Evolutionary conservation across 345 rosid species (phyloP).

Genomic region (Euclidium syriacum): DNA sequence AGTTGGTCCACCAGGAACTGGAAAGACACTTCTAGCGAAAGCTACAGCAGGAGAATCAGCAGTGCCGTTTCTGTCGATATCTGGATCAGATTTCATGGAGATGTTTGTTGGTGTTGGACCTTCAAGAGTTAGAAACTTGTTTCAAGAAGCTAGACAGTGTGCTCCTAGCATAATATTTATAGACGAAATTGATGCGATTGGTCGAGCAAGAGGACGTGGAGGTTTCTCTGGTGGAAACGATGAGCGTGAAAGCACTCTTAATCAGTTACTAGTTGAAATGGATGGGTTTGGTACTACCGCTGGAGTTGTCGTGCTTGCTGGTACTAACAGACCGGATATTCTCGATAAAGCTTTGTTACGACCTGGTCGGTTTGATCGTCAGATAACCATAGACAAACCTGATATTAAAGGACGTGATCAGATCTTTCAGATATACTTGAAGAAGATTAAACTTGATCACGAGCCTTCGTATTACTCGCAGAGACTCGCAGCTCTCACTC

Average conservation of each 20-base stretch:
- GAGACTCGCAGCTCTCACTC: constrained; percentile 89
- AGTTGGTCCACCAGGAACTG: constrained; percentile 97
- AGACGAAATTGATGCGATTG: constrained; percentile 97
- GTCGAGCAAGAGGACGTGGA: constrained; percentile 96
- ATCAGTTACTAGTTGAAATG: constrained; percentile 93
- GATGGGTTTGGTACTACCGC: constrained; percentile 96
- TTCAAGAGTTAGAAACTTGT: constrained; percentile 92
- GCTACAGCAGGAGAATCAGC: constrained; percentile 97
- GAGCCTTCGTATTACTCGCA: constrained; percentile 75
- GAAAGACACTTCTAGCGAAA: constrained; percentile 95
- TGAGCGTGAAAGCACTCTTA: constrained; percentile 97
- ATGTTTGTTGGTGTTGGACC: constrained; percentile 99
- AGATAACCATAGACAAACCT: constrained; percentile 79
- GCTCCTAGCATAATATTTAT: constrained; percentile 93
- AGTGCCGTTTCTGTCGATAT: constrained; percentile 87
- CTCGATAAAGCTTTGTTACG: constrained; percentile 84
- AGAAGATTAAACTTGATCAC: constrained; percentile 78
- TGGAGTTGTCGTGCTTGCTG: constrained; percentile 94
- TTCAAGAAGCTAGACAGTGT: constrained; percentile 93
- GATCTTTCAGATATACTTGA: constrained; percentile 78
- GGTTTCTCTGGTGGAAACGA: constrained; percentile 78
- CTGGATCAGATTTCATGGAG: constrained; percentile 98
- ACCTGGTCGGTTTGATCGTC: constrained; percentile 96
- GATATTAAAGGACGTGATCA: constrained; percentile 91
- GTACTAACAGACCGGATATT: constrained; percentile 93